Base-by-base conservation (phyloP, 768 basidiomycete genomes). In the Leccinum fibrillosum region DNA sequence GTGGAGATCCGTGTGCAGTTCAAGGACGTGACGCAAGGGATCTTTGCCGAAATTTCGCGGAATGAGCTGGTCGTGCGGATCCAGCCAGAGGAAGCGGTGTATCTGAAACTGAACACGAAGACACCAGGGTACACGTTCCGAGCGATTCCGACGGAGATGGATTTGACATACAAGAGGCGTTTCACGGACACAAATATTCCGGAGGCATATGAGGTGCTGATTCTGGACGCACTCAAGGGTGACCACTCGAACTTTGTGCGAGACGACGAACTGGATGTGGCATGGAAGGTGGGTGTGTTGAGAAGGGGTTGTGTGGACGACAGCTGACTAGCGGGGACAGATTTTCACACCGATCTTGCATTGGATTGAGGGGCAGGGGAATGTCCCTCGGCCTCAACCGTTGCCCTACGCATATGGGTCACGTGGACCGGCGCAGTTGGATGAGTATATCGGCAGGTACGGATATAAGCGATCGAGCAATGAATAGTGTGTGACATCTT, bases 211-310 rank as follows among this genome's bases (percentile, higher is more conserved):
- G 92, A 98, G 76, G 88, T 89, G 10, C 86, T 99, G 59, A 95
- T 99, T 69, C 80, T 98, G 58, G 96, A 99, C 69, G 92, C 93
- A 13, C 82, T 99, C 74, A 91, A 88, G 72, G 96, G 96, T n/a
- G 96, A 99, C 69, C 95, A 98, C 76, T 96, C 94, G 26, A 99
- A 99, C 80, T 99, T 99, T 78, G 96, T 99, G 57, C 86, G 96
- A 61, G 84, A 98, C 72, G 96, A 99, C 74, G 96, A 99, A 75
- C 80, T 99, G 65, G 96, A 98, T 68, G 87, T 89, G 53, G 97
- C 96, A 2, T 99, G 96, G 96, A 97, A 96, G 87, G 92, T 91
- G 51, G 49, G 82, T 73, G 54, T 42, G 28, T 37, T 25, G 37
- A 19, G 3, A 13, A n/a, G 51, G 47, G 52, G 34, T 52, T 34